These are phyloP conservation scores for Thermoascus crustaceus DNA, from an alignment of 2,329 filamentous ascomycete species.

Conservation along the genomic window DNA sequence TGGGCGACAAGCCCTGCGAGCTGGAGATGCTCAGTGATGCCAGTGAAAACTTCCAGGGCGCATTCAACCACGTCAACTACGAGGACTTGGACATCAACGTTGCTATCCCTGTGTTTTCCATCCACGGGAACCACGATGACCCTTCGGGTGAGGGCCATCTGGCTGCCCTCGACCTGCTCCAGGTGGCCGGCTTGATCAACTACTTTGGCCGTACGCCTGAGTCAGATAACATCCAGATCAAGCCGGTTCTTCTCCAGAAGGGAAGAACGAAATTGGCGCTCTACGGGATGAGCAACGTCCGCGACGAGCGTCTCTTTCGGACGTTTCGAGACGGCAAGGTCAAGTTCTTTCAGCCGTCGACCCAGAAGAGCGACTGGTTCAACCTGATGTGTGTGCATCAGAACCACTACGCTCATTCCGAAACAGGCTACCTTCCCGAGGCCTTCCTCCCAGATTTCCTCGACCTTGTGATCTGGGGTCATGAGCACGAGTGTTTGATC, in stretches of 20 bases:
- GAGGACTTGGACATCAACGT: conserved; percentile 96
- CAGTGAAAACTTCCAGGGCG: conserved; percentile 78
- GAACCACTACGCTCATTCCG: conserved; percentile 86
- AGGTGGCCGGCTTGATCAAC: conserved; percentile 85
- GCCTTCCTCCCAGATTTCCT: conserved; percentile 86
- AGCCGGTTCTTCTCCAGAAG: conserved; percentile 88
- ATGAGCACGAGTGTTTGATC: conserved; percentile 94
- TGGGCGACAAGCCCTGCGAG: conserved; percentile 91
- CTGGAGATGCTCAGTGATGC: conserved; percentile 91
- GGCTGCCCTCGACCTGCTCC: conserved; percentile 82
- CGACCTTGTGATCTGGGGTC: conserved; percentile 89
- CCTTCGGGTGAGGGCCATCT: conserved; percentile 92
- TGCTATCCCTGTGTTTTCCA: conserved; percentile 94
- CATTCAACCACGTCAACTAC: conserved; percentile 94
- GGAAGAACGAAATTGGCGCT: conserved; percentile 85
- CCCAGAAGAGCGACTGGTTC: conserved; percentile 85
- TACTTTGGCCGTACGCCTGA: conserved; percentile 91
- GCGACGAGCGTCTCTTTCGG: conserved; percentile 87
- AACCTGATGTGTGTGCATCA: conserved; percentile 93
- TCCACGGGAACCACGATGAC: conserved; percentile 97
- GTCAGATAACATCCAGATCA: conserved; percentile 86
- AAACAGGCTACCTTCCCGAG: conserved; percentile 90
- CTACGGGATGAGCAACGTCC: conserved; percentile 91
- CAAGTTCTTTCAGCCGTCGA: conserved; percentile 78
- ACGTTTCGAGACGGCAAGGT: conserved; percentile 91